These are phyloP conservation scores for Geum urbanum DNA, from an alignment of 306 rosid species.

Conservation along the genomic window DNA sequence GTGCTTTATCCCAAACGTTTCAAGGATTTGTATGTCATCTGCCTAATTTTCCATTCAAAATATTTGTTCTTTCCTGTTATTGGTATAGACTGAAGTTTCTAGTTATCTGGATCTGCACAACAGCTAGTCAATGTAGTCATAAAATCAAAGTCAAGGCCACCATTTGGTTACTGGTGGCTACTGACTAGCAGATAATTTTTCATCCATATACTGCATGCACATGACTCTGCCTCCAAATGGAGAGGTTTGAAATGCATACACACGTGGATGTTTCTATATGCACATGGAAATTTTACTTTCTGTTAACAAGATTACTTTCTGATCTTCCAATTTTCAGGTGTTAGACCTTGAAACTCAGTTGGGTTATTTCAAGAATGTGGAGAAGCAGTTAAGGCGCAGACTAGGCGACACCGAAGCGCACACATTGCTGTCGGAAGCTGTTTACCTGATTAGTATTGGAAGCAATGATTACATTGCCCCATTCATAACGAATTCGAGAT, in stretches of 20 bases:
- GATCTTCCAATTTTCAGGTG: conserved; percentile 23
- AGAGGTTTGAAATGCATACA: neutral
- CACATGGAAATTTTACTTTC: neutral
- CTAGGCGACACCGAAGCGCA: conserved; percentile 31
- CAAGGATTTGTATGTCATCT: conserved; percentile 27
- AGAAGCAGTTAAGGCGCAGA: conserved; percentile 17
- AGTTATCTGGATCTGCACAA: neutral
- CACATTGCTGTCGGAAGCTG: conserved; percentile 25
- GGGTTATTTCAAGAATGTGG: conserved; percentile 27
- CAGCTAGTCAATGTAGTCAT: neutral
- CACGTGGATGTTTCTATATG: neutral
- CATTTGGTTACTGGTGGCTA: neutral
- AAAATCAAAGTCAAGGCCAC: neutral
- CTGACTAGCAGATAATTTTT: neutral
- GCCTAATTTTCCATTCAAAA: neutral
- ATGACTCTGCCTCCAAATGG: neutral
- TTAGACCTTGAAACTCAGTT: conserved; percentile 31
- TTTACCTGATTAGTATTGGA: conserved; percentile 38
- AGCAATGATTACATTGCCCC: conserved; percentile 33
- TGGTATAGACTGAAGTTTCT: neutral
- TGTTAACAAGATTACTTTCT: neutral
- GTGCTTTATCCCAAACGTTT: conserved; percentile 28
- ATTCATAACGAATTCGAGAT: conserved; percentile 21
- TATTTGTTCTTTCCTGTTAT: neutral
- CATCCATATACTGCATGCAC: neutral